Conservation (phyloP, 2,329 filamentous ascomycete species). For the Botrytis fragariae region DNA sequence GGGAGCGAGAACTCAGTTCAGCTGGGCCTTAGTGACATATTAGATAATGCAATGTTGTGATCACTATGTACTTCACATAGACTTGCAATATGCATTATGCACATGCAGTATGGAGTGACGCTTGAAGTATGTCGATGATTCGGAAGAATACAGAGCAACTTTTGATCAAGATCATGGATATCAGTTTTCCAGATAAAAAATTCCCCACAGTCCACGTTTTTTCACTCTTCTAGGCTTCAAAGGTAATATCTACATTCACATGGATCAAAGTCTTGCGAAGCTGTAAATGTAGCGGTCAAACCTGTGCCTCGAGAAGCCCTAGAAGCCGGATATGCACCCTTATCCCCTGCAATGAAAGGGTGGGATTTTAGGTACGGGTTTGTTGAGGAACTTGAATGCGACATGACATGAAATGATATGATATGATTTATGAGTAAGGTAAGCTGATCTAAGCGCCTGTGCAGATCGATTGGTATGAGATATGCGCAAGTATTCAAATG, state of each 20-base stretch:
- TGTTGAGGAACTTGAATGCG: not conserved
- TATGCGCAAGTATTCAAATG: conserved; percentile 12
- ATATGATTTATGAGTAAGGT: not conserved
- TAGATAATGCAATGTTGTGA: not conserved
- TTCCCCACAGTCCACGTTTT: conserved; percentile 17
- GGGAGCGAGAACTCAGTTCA: not conserved
- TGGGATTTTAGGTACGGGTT: not conserved
- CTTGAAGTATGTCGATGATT: not conserved
- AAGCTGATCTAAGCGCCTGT: conserved; percentile 20
- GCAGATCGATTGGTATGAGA: not conserved
- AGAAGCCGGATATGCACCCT: not conserved
- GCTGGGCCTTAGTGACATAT: not conserved
- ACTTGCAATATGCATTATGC: not conserved
- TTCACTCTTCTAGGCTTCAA: not conserved
- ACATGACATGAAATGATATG: not conserved
- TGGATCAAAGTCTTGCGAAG: not conserved
- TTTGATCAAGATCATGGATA: not conserved
- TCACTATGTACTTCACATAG: not conserved
- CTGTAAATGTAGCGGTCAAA: conserved; percentile 20
- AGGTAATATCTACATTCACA: not conserved
- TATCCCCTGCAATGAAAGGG: not conserved
- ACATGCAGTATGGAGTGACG: not conserved
- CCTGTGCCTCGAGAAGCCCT: not conserved
- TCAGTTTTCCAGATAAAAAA: not conserved
- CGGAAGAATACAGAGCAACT: not conserved